A percentile compares a stretch with the other conserved stretches of the same genome.
Conservation (phyloP, 148 eudicot genomes). For the Camellia lanceoleosa region DNA sequence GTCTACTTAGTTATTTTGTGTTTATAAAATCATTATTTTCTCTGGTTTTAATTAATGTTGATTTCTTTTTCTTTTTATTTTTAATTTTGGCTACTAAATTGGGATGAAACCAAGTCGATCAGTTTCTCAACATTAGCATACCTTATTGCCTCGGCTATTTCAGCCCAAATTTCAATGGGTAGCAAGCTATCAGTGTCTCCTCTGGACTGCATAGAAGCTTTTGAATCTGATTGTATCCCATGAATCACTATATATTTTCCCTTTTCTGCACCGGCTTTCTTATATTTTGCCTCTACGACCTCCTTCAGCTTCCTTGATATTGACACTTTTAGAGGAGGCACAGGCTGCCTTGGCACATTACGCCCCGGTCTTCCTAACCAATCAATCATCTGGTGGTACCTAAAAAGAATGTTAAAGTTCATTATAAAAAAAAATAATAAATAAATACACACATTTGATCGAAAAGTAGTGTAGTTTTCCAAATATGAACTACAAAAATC, state of each 20-base stretch:
- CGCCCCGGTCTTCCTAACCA: constrained; percentile 77
- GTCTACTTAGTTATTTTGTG: no score
- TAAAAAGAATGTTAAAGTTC: constrained; percentile 1
- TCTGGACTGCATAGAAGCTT: constrained; percentile 87
- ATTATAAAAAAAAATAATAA: background rate
- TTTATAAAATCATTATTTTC: no score
- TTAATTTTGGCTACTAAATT: background rate
- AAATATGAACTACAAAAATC: background rate
- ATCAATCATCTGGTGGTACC: constrained; percentile 84
- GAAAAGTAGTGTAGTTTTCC: background rate
- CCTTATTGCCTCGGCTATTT: constrained; percentile 60
- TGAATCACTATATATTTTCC: constrained; percentile 89
- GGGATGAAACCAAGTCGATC: no score
- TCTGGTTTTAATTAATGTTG: no score
- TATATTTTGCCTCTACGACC: constrained; percentile 67
- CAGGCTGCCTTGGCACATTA: constrained; percentile 52
- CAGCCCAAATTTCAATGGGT: constrained; percentile 70
- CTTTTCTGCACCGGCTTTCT: constrained; percentile 62
- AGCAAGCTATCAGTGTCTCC: constrained; percentile 91
- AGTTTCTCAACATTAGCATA: constrained; percentile 8
- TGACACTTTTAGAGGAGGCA: constrained; percentile 69
- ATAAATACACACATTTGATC: background rate
- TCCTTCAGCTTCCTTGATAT: constrained; percentile 73
- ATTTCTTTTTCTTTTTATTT: no score
- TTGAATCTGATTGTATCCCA: constrained; percentile 75